Evolutionary conservation across 768 basidiomycete species (phyloP).

Genomic region (Phylloporus sp.): DNA sequence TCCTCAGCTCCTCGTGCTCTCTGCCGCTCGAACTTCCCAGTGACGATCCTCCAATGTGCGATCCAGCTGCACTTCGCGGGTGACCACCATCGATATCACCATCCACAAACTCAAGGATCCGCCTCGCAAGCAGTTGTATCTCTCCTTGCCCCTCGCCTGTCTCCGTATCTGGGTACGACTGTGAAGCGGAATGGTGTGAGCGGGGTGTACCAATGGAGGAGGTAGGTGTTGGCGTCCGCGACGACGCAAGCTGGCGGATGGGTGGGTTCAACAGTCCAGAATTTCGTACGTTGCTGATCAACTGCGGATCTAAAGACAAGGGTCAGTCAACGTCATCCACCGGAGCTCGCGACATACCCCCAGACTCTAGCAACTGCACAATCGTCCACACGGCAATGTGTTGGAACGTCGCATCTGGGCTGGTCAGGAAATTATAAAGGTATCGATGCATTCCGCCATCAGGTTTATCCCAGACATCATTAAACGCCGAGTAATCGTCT

Average conservation of each 20-base stretch:
- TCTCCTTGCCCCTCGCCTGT: constrained; percentile 87
- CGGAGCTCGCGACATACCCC: constrained; percentile 48
- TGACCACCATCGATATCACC: constrained; percentile 57
- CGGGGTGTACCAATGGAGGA: constrained; percentile 73
- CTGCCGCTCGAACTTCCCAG: constrained; percentile 52
- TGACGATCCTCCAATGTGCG: constrained; percentile 67
- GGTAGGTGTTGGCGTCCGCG: constrained; percentile 61
- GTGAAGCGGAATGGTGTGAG: constrained; percentile 60
- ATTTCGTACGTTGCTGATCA: constrained; percentile 84
- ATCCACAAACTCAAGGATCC: constrained; percentile 86
- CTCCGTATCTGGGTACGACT: constrained; percentile 79
- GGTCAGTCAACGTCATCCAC: not conserved
- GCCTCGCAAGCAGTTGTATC: constrained; percentile 77
- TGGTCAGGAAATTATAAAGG: constrained; percentile 88
- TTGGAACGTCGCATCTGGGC: constrained; percentile 95
- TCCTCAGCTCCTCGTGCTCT: constrained; percentile 76
- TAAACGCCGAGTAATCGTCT: constrained; percentile 95
- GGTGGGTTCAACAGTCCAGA: constrained; percentile 79
- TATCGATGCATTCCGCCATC: constrained; percentile 97
- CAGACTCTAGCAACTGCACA: constrained; percentile 95
- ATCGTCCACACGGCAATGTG: constrained; percentile 99
- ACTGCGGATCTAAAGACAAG: constrained; percentile 61
- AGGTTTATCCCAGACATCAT: constrained; percentile 96
- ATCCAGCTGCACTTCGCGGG: constrained; percentile 57
- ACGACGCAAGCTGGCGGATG: constrained; percentile 77